Base-by-base conservation (phyloP, 306 rosid genomes). In the Phaseolus lunatus region DNA sequence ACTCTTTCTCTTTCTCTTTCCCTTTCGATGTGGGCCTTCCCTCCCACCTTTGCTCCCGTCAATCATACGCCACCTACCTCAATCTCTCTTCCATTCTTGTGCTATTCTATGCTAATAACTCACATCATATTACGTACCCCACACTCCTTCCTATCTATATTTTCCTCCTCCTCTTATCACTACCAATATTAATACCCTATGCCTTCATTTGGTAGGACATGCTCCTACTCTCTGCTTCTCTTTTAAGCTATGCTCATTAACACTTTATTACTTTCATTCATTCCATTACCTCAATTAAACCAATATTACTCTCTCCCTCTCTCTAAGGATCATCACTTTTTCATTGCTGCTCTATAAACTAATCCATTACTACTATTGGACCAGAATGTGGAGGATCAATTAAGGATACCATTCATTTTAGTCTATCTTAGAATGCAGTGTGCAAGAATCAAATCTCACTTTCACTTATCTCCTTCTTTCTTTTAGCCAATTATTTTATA, bases 371-470 rank as follows among this genome's bases (percentile, higher is more conserved):
- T 53, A 22, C 72, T 37, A 41, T 27, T 54, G 76, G 14, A 56
- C 15, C 49, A 78, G 52, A 39, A 73, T 31, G 82, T 58, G 70
- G 71, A 70, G 58, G 70, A 37, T 78, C 24, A 41, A 68, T 57
- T 78, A 18, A 9, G 22, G 82, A 70, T 45, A 65, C 48, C 50
- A 79, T 65, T 67, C 53, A 63, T 29, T 70, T 27, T 66, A 81
- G 82, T 80, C 68, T 80, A 50, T 78, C 84, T 68, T 72, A 59
- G 78, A 85, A 81, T 85, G 79, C 85, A 80, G 88, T 68, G 61
- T 72, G 81, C 64, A 84, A 82, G 81, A 75, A 89, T 84, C 85
- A 84, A 80, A 85, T 70, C 50, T 93, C 93, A 89, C 93, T 85
- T 63, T 18, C 29, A 33, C 67, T 86, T 82, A 90, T 87, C 86